Evolutionary conservation across 306 rosid species (phyloP), one percentile per base, ranked within the genome.

Genomic region (Prunus armeniaca): DNA sequence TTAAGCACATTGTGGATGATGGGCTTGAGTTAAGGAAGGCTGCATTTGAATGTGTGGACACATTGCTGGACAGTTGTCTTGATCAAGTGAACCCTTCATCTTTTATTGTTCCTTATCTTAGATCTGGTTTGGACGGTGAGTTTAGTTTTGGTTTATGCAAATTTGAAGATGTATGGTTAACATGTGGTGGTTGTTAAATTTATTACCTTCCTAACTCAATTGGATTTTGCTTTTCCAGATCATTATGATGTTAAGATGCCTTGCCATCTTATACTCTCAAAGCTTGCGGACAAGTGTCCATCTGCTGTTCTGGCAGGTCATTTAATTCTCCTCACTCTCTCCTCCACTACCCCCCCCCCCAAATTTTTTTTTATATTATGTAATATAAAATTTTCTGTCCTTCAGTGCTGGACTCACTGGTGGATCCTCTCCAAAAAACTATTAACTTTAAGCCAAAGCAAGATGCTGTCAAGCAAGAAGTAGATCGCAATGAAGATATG

Each of bases 1-100:
- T 96, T 81, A 96, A 96, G 88, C 99, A 96, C 88, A 89, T 80
- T 79, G 99, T 96, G 83, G 99, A 96, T 84, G 99, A 96, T 86
- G 99, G 99, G 61, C 99, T 96, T 77, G 99, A 96, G 84, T 86
- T 96, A 84, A 89, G 99, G 84, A 96, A 96, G 95, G 99, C 99
- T 70, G 99, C 99, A 81, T 96, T 96, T 74, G 99, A 96, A 83
- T 93, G 99, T 34, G 98, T 96, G 75, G 99, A 96, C 81, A 93
- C 98, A 47, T 86, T 96, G 87, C 89, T 96, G 52, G 99, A 92
- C 77, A 93, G 97, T 82, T 96, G 99, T 85, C 99, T 96, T 67
- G 98, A 96, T 87, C 99, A 96, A 89, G 96, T 96, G 88, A 93
- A 96, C 82, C 99, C 99, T 67, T 96, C 99, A 28, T 96, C 98